Evolutionary conservation across 1,139 yeast genomes (phyloP), one percentile per base, ranked within the genome.

Genomic region (Blastobotrys malaysiensis): DNA sequence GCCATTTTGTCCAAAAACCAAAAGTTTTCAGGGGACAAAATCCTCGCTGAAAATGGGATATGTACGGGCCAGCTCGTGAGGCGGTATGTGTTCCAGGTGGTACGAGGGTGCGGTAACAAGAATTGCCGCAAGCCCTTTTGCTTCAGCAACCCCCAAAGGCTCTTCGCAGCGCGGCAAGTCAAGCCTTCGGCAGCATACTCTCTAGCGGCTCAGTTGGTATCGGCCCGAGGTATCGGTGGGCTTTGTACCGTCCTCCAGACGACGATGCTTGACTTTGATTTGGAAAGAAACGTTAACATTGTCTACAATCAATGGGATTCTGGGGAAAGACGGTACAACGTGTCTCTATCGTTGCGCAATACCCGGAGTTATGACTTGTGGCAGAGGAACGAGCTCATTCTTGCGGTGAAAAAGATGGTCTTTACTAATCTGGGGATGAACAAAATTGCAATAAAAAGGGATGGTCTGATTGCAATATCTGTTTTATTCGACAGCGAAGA

Each of bases 51-150:
- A 3, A 11, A 31, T 31, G 39, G 39, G 16, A 31, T 31, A 3
- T 31, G 39, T 31, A 31, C 39, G 4, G n/a, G 7, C 11, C 39
- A 31, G 39, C 16, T 58, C 4, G 51, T 54, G 5, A 56, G 59
- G 6, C 50, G 60, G 36, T 64, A 63, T 49, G 27, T 58, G 1
- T 60, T 56, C 46, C 67, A 64, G 55, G 55, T 63, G 24, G 48
- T 56, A 1, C 44, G 22, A 2, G 67, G 67, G 7, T 64, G 67
- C 50, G 56, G 52, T 7, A 59, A 60, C 46, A 21, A 47, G 4
- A 31, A 36, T 1, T 64, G 67, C 49, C 26, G 49, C 3, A 39
- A 54, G 14, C 57, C 61, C 19, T 63, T 57, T 47, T 64, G 67
- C 45, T 51, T 49, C 44, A 46, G 50, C 21, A 58, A 56, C 36